A percentile compares a stretch with the other conserved stretches of the same genome.
Evolutionary conservation across 2,329 filamentous ascomycete genomes (phyloP).

Genomic region (Nannizzia gypsea): DNA sequence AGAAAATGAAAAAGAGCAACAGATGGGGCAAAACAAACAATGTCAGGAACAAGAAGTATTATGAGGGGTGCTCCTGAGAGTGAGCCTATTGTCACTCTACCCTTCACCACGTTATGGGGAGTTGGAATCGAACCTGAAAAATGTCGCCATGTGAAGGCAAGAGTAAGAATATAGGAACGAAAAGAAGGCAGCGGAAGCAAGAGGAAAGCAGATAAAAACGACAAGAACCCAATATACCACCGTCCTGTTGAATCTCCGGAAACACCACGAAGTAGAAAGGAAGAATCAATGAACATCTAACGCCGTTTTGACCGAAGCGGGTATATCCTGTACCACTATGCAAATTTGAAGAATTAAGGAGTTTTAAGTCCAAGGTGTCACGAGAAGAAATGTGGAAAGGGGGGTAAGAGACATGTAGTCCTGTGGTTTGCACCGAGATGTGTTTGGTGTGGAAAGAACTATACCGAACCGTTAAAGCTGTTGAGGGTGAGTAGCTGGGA

Average conservation of each 20-base stretch:
- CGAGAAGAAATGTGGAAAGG: conserved; percentile 17
- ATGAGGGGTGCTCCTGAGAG: not conserved
- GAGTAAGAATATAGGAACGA: not conserved
- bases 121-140: not conserved
- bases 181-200: not conserved
- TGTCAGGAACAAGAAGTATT: not conserved
- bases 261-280: conserved; percentile 1
- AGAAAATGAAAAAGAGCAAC: not conserved
- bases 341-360: conserved; percentile 20
- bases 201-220: conserved; percentile 4
- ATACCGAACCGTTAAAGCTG: not conserved
- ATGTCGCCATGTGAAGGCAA: not conserved
- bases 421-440: conserved; percentile 17
- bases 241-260: not conserved
- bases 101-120: not conserved
- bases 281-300: conserved; percentile 5
- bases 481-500: not conserved
- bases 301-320: conserved; percentile 25
- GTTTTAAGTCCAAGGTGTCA: conserved; percentile 15
- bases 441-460: not conserved
- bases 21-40: not conserved
- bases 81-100: not conserved
- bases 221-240: conserved; percentile 6
- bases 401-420: conserved; percentile 2
- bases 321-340: conserved; percentile 40